Conservation (phyloP, 1,139 yeast species). For the Kazachstania sp. region DNA sequence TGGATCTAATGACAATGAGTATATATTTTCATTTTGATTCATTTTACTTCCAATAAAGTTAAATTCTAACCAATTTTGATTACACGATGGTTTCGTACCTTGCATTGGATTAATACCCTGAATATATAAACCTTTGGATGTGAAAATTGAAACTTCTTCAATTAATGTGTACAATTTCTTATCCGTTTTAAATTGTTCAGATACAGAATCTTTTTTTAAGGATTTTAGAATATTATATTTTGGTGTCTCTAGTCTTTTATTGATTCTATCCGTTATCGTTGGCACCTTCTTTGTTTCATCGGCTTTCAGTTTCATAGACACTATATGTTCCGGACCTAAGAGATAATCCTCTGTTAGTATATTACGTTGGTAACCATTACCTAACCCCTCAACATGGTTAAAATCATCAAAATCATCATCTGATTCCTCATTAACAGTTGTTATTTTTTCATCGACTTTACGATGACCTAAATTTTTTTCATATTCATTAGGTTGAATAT, state of each 20-base stretch:
- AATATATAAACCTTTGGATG: constrained; percentile 23
- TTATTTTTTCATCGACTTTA: not conserved
- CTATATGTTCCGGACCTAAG: constrained; percentile 19
- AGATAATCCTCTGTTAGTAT: constrained; percentile 26
- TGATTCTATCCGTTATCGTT: constrained; percentile 10
- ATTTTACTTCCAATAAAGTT: constrained; percentile 21
- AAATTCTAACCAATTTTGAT: constrained; percentile 28
- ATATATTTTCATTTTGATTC: constrained; percentile 25
- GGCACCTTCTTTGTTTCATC: not conserved
- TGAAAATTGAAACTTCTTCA: constrained; percentile 19
- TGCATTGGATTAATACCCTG: constrained; percentile 25
- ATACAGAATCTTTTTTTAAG: constrained; percentile 14
- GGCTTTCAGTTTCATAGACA: not conserved
- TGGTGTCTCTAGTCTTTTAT: constrained; percentile 17
- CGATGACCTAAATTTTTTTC: constrained; percentile 20
- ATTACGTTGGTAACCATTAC: constrained; percentile 29
- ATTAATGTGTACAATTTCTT: constrained; percentile 20
- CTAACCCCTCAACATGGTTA: constrained; percentile 29
- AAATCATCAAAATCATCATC: constrained; percentile 25
- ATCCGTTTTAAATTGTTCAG: constrained; percentile 17
- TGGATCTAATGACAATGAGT: constrained; percentile 25
- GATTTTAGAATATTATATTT: constrained; percentile 27
- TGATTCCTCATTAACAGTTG: constrained; percentile 7
- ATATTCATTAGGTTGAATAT: constrained; percentile 25
- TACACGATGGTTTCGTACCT: constrained; percentile 25